Evolutionary conservation across 176 grass and related monocot species (phyloP), one percentile per base, ranked within the genome.

Genomic region (Triticum dicoccoides): DNA sequence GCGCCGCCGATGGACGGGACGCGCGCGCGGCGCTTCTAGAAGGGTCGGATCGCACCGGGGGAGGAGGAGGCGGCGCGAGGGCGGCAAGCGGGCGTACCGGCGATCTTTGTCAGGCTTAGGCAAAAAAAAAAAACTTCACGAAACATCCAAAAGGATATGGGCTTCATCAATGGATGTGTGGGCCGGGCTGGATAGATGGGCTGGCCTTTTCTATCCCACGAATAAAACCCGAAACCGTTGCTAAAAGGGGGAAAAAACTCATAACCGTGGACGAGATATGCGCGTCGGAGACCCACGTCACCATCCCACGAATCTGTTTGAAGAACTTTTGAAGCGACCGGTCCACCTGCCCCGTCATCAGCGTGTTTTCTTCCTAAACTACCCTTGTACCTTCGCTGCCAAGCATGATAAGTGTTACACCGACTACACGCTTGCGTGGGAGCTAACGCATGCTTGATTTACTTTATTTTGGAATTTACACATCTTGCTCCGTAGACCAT

Each of bases 311-410:
- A 54, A 18, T 54, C 51, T 54, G 25, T 85, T 90, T 73, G 74
- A 88, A 85, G 3, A 73, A 66, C 39, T 86, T 88, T 93, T 64
- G 13, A 77, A 63, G 33, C 1, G 73, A 21, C 45, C 45, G 14
- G 47, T 76, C 73, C 15, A 76, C 14, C 45, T 76, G 45, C 8
- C 34, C 21, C 56, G 61, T 79, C 34, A 13, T 15, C n/a, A 12
- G 15, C 17, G 77, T 18, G 35, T 5, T 64, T 27, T 27, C 2
- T 80, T 24, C 58, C 77, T 21, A 63, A 80, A 64, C n/a, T 80
- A 27, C 77, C 77, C 35, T 41, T 64, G 27, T 42, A 9, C 58
- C 77, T 79, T 63, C 58, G 59, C 7, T 27, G n/a, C 58, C 35
- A 25, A 79, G 77, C 11, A 63, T 18, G 45, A 41, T 3, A 44